Evolutionary conservation across 129 eudicot genomes (phyloP), one percentile per base, ranked within the genome.

Genomic region (Chrysanthemum lavandulifolium): DNA sequence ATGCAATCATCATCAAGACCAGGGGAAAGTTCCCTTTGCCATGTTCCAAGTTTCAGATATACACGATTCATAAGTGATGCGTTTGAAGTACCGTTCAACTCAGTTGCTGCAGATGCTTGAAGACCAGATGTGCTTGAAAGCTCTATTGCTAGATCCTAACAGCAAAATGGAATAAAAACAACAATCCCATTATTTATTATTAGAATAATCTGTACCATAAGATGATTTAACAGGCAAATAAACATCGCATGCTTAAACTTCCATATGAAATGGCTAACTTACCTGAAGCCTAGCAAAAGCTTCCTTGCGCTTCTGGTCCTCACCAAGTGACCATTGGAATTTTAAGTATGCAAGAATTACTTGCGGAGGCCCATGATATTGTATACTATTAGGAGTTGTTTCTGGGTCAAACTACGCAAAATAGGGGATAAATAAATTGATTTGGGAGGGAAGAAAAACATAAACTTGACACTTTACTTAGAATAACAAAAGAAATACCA

Each of bases 321-420:
- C 99, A 65, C 99, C 99, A 81, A 95, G 89, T 60, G 99, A 90
- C 97, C 99, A 95, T 51, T 90, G 88, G 78, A 90, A 95, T 68
- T 95, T 85, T 73, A 95, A 68, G 76, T 88, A 90, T 67, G 96
- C 97, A 67, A 90, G 82, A 83, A 95, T 81, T 67, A 88, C 99
- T 84, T 86, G 91, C n/a, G 99, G 99, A 49, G 95, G 91, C 64
- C 96, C 99, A 65, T 83, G 94, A 70, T 84, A 91, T 33, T 78
- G 83, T 63, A 81, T 86, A 75, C 66, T 88, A 78, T 84, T 95
- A 27, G 97, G 89, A 67, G 86, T 82, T 72, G 94, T 84, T 78
- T 95, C 97, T 61, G 99, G 99, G 77, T 95, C 99, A 78, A 90
- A 95, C 99, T 95, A 55, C n/a, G 59, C 13, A 72, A 9, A 52